Percentiles rank a stretch among this genome's conserved stretches.
Evolutionary conservation across 768 basidiomycete species (phyloP).

Genomic region (Amyloporia xantha): DNA sequence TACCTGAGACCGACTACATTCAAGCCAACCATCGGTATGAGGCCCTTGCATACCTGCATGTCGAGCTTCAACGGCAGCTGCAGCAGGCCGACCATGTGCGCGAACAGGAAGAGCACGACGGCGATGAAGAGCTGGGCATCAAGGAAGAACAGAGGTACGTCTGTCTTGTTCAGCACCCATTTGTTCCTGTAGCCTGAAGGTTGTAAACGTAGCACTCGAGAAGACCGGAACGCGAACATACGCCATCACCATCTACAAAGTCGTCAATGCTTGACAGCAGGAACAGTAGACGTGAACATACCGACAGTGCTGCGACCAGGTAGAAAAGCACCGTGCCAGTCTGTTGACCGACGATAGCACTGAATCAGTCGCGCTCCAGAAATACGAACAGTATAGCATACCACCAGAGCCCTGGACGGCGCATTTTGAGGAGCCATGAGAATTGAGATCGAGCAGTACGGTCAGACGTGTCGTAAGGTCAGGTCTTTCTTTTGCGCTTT

Average conservation of each 20-base stretch:
- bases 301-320: slow-evolving; percentile 80
- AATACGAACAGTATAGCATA: slow-evolving; percentile 23
- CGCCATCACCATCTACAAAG: slow-evolving; percentile 83
- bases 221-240: slow-evolving; percentile 29
- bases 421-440: slow-evolving; percentile 16
- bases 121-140: slow-evolving; percentile 78
- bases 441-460: no score
- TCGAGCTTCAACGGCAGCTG: slow-evolving; percentile 65
- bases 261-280: neutral
- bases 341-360: slow-evolving; percentile 36
- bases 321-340: slow-evolving; percentile 77
- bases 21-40: slow-evolving; percentile 67
- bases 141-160: slow-evolving; percentile 81
- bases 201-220: neutral
- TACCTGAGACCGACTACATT: slow-evolving; percentile 84
- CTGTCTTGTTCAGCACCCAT: slow-evolving; percentile 79
- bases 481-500: no score
- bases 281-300: slow-evolving; percentile 35
- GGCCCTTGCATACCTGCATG: slow-evolving; percentile 56
- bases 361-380: neutral
- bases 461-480: no score
- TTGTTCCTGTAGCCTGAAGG: slow-evolving; percentile 54
- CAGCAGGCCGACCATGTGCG: slow-evolving; percentile 55
- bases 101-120: slow-evolving; percentile 62
- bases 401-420: slow-evolving; percentile 33